These are phyloP conservation scores for Mrakia frigida DNA, from an alignment of 768 basidiomycete species.

Conservation along the genomic window DNA sequence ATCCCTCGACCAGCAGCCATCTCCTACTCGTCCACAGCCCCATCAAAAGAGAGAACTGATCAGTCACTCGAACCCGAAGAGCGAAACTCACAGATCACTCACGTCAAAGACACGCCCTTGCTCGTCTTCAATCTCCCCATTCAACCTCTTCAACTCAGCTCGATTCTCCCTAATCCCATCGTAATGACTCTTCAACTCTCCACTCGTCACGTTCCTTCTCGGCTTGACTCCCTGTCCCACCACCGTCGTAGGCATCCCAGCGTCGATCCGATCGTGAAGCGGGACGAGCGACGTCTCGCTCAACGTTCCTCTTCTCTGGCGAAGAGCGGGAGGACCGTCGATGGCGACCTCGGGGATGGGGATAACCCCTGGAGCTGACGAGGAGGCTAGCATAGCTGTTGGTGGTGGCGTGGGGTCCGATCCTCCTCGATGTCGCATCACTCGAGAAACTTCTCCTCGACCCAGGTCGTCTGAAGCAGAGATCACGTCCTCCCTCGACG, in stretches of 20 bases:
- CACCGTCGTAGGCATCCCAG: not conserved
- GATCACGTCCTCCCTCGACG: conserved; percentile 5
- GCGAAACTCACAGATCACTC: not conserved
- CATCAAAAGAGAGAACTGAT: not conserved
- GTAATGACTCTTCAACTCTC: not conserved
- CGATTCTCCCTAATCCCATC: not conserved
- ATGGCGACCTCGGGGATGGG: not conserved
- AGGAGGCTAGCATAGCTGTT: not conserved
- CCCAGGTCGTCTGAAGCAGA: not conserved
- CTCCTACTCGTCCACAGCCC: not conserved
- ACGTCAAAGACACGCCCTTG: not conserved
- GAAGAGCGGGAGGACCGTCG: not conserved
- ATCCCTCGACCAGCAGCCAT: conserved; percentile 10
- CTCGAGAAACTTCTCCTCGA: not conserved
- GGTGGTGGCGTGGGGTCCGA: not conserved
- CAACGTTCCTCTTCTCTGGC: not conserved
- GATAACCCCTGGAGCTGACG: not conserved
- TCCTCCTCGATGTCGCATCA: not conserved
- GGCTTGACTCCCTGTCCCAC: not conserved
- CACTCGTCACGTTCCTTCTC: not conserved
- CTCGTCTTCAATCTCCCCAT: not conserved
- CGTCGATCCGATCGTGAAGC: conserved; percentile 6
- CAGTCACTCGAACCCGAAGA: not conserved
- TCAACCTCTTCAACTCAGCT: conserved; percentile 12
- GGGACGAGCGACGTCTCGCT: not conserved